Base-by-base conservation (phyloP, 495 filamentous ascomycete genomes). In the Thermothielavioides terrestris region DNA sequence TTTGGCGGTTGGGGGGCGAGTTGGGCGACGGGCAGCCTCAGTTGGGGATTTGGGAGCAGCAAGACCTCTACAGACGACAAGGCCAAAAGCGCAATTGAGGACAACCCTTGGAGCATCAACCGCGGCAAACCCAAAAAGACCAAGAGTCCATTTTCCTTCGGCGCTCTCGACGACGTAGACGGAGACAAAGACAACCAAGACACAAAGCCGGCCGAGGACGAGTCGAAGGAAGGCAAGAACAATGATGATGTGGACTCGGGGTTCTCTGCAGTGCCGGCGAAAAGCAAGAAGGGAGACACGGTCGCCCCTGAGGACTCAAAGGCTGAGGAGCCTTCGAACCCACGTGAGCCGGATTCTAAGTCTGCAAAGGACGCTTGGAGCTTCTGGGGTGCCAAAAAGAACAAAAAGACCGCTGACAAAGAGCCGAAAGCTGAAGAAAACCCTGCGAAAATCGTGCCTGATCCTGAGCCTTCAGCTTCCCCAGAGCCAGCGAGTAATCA, bases 101-200 rank as follows among this genome's bases (percentile, higher is more conserved):
- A 42, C 36, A 69, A 66, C 42, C 56, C 72, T 28, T 75, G 72
- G 75, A 63, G 63, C 46, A 45, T 62, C 46, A 60, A 68, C 45
- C 52, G 59, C 4, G 42, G 56, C 14, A 72, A 73, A 37, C 56
- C 65, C n/a, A 75, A 72, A 51, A 74, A 73, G 61, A 71, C 42
- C 31, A 67, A 66, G 28, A 56, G 52, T 11, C 61, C 57, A 32
- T 58, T 67, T 20, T 55, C 54, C 20, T 72, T 74, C 48, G 73
- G 72, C 10, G 37, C 50, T 35, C 52, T 65, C n/a, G 68, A 66
- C 42, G 68, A 63, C 36, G 25, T 52, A 6, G 64, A 66, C 27
- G 61, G 61, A 47, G 34, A 38, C 32, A 38, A 12, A 47, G 34
- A 38, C 32, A 38, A 12, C 11, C 57, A 65, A 6, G 56, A 55